A percentile compares a stretch with the other conserved stretches of the same genome.
These are phyloP conservation scores for Filobasidium wieringae DNA, from an alignment of 768 basidiomycete genomes.

Conservation along the genomic window DNA sequence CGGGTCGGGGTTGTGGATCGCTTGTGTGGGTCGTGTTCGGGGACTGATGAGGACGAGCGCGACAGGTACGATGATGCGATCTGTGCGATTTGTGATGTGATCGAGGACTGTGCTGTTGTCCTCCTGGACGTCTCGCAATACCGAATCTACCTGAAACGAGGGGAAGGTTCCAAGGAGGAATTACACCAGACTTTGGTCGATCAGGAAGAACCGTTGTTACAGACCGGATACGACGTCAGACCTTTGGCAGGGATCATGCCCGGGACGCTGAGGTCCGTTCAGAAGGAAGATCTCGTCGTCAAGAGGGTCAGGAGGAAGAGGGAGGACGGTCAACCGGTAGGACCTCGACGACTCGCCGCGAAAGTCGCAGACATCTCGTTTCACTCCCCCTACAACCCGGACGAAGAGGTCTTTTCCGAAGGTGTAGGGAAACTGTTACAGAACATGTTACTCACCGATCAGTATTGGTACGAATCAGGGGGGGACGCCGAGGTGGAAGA, in stretches of 20 bases:
- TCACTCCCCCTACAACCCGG: constrained; percentile 4
- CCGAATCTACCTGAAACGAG: constrained; percentile 22
- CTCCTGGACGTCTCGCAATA: constrained; percentile 29
- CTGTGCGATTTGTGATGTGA: constrained; percentile 19
- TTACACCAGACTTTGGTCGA: constrained; percentile 7
- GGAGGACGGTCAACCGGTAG: neutral
- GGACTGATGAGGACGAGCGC: neutral
- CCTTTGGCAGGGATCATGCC: constrained; percentile 3
- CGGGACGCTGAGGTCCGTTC: constrained; percentile 22
- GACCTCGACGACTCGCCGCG: neutral
- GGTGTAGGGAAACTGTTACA: neutral
- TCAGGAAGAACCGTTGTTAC: constrained; percentile 9
- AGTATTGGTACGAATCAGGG: constrained; percentile 2
- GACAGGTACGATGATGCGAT: constrained; percentile 16
- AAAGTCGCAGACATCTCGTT: constrained; percentile 3
- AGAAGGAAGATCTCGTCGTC: constrained; percentile 24
- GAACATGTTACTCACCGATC: neutral
- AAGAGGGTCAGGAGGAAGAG: neutral
- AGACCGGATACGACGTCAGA: constrained; percentile 15
- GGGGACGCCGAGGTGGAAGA: constrained; percentile 14
- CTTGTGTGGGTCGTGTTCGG: neutral
- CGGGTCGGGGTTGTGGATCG: constrained; percentile 7
- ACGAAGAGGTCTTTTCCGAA: constrained; percentile 1
- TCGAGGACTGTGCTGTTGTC: constrained; percentile 26
- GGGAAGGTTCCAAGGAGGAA: neutral